Evolutionary conservation across 768 basidiomycete genomes (phyloP).

Genomic region (Termitomyces sp.): DNA sequence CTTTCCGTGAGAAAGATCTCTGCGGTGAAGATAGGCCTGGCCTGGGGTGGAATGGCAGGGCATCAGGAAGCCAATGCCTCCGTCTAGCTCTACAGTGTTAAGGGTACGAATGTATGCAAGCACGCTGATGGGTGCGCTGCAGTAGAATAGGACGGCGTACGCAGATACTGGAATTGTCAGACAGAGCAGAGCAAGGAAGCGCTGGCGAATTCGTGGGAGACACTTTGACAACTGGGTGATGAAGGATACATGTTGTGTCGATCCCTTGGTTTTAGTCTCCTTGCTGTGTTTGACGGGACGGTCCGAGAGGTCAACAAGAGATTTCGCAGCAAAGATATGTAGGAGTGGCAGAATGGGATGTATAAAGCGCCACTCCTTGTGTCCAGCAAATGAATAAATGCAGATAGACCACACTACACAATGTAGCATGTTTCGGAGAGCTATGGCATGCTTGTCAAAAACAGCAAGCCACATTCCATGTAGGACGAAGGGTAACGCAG

Average conservation of each 20-base stretch:
- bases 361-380: slow-evolving; percentile 98
- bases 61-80: slow-evolving; percentile 77
- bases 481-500: slow-evolving; percentile 65
- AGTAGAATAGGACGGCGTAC: slow-evolving; percentile 74
- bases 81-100: slow-evolving; percentile 39
- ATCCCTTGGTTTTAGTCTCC: background rate
- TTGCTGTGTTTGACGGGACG: background rate
- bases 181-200: slow-evolving; percentile 38
- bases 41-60: slow-evolving; percentile 97
- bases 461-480: slow-evolving; percentile 47
- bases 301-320: slow-evolving; percentile 48
- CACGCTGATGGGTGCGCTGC: slow-evolving; percentile 72
- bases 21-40: slow-evolving; percentile 79
- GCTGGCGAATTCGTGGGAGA: slow-evolving; percentile 26
- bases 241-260: background rate
- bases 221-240: background rate
- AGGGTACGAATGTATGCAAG: slow-evolving; percentile 61
- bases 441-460: slow-evolving; percentile 19
- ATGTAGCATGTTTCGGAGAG: slow-evolving; percentile 39
- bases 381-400: slow-evolving; percentile 76
- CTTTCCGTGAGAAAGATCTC: slow-evolving; percentile 50
- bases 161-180: slow-evolving; percentile 55
- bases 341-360: slow-evolving; percentile 86
- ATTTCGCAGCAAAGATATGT: slow-evolving; percentile 72
- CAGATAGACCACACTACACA: slow-evolving; percentile 55